Evolutionary conservation across 179 eudicot species (phyloP).

Genomic region (Gypsophila paniculata): DNA sequence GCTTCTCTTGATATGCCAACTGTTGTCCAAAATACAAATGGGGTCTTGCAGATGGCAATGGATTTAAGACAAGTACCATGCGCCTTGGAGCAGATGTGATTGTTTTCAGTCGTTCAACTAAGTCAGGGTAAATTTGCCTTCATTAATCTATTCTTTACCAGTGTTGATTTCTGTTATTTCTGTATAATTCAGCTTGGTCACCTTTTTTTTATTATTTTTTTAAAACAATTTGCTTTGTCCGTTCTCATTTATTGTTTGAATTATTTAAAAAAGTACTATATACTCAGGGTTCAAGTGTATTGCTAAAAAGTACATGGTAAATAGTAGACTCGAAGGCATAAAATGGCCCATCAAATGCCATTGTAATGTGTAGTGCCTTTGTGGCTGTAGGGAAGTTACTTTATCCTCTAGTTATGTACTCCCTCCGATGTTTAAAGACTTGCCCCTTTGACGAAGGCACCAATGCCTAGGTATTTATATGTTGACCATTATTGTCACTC

Average conservation of each 20-base stretch:
- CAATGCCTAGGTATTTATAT: too few relatives aligned
- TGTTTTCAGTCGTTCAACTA: conserved; percentile 73
- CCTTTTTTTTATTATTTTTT: not conserved
- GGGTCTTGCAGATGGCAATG: conserved; percentile 80
- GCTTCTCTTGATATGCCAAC: conserved; percentile 2
- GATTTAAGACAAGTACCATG: conserved; percentile 99
- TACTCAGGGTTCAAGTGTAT: too few relatives aligned
- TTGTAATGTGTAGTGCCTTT: too few relatives aligned
- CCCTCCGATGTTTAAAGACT: too few relatives aligned
- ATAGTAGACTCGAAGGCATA: not conserved
- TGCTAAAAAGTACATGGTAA: not conserved
- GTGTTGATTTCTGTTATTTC: not conserved
- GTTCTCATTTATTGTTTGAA: not conserved
- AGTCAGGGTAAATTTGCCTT: conserved; percentile 49
- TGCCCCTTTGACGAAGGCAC: too few relatives aligned
- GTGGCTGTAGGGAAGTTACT: not conserved
- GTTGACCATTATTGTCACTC: not conserved
- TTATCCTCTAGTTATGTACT: not conserved
- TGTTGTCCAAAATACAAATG: conserved; percentile 12
- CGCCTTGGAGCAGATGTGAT: conserved; percentile 95
- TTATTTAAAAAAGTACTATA: not conserved
- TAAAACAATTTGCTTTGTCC: not conserved
- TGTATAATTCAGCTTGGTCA: not conserved
- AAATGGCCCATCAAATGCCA: not conserved
- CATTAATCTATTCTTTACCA: not conserved